Evolutionary conservation across 2,329 filamentous ascomycete genomes (phyloP), one percentile per base, ranked within the genome.

Genomic region (Dryadomyces sulphureus): DNA sequence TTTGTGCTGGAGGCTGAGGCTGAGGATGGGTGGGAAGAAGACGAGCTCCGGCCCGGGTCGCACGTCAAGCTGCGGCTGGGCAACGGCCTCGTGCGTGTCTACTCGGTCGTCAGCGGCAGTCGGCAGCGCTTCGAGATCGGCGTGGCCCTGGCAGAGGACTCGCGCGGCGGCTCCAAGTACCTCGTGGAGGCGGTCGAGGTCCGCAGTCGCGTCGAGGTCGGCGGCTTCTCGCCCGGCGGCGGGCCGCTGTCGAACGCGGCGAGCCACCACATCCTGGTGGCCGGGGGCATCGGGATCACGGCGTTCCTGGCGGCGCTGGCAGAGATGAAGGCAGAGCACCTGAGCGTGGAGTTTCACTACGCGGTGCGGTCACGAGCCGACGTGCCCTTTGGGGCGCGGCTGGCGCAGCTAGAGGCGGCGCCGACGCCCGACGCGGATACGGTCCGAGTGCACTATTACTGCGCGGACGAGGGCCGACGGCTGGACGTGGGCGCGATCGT

Each of bases 251-350:
- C 62, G 0, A 55, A 48, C 2, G 60, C 66, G 1, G 73, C 73
- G 7, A 75, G 72, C 51, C 65, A 72, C 43, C 77, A 81, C 51
- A 64, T 82, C 35, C 75, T 81, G 53, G 70, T 84, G 25, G 75
- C 69, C 0, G 79, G 74, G 9, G 79, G 79, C 0, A 75, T 83
- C 25, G 79, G 79, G 0, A 72, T 83, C 50, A 83, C 79, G 2
- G 79, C 79, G 0, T 82, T 82, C 51, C 54, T 83, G 8, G 54
- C 63, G 1, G 61, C 76, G 21, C 55, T 75, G 3, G 59, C 69
- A 42, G 45, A 25, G 1, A 66, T 67, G 49, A 55, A 60, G 16
- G 27, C 53, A 5, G 69, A 72, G 48, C 65, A 76, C 54, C 70
- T 61, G 56, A 67, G 68, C 47, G 69, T 67, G 34, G 62, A 65